Percentiles rank a stretch among this genome's conserved stretches.
Conservation (phyloP, 2,329 filamentous ascomycete genomes). For the Aspergillus eucalypticola region DNA sequence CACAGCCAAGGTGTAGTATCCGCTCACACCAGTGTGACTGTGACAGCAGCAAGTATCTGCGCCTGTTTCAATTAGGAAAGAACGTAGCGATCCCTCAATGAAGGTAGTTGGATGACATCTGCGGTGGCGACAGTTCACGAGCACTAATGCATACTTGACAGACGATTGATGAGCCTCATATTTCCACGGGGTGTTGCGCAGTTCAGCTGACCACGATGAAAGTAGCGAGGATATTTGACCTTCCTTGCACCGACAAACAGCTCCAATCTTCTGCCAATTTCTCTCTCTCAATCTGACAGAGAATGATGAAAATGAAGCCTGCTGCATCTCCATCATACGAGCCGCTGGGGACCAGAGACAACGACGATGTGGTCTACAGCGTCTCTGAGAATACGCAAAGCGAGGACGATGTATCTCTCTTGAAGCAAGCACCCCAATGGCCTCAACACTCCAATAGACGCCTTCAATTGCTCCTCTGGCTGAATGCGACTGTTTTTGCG, state of each 20-base stretch:
- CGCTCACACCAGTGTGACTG: background rate
- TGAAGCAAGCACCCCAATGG: background rate
- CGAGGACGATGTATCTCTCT: background rate
- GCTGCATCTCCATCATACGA: background rate
- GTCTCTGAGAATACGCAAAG: background rate
- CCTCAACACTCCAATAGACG: background rate
- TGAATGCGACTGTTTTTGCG: background rate
- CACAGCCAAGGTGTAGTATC: no score
- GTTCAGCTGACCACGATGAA: no score
- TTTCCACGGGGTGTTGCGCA: no score
- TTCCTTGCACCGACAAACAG: background rate
- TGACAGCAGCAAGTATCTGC: background rate
- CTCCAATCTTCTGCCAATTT: background rate
- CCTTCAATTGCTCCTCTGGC: background rate
- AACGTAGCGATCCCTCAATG: no score
- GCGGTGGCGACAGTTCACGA: no score
- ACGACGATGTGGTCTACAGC: background rate
- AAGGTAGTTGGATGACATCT: no score
- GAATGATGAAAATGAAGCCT: background rate
- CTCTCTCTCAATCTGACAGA: background rate
- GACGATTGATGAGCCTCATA: no score
- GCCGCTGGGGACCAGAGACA: background rate
- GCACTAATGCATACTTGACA: no score
- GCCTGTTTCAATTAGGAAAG: no score
- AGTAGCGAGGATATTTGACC: background rate